Evolutionary conservation across 1,284 basidiomycete genomes (phyloP).

Genomic region (Waitea zeae): DNA sequence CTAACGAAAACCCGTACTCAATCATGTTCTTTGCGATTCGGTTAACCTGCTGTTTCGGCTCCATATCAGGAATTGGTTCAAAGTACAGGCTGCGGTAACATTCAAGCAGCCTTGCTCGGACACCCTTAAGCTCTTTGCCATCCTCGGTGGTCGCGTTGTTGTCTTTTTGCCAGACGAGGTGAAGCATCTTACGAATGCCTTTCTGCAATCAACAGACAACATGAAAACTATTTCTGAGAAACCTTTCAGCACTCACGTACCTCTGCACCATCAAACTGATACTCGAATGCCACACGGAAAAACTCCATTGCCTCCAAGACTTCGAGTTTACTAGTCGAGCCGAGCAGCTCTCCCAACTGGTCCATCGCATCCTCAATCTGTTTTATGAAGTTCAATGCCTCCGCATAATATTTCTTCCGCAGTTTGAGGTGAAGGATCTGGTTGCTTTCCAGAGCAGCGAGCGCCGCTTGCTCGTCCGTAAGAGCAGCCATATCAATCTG

Average conservation of each 20-base stretch:
- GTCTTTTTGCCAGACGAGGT: constrained; percentile 96
- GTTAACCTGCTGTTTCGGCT: constrained; percentile 75
- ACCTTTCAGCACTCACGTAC: constrained; percentile 19
- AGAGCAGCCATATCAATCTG: constrained; percentile 48
- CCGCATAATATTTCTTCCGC: constrained; percentile 76
- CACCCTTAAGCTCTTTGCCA: constrained; percentile 78
- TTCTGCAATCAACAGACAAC: constrained; percentile 21
- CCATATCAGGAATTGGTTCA: constrained; percentile 53
- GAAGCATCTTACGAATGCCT: constrained; percentile 92
- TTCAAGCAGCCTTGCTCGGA: constrained; percentile 78
- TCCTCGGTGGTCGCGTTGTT: constrained; percentile 75
- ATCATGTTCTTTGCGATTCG: constrained; percentile 99
- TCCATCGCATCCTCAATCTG: constrained; percentile 70
- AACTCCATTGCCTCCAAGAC: constrained; percentile 94
- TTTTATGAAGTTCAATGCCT: constrained; percentile 77
- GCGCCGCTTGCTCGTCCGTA: constrained; percentile 46
- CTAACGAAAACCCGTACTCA: constrained; percentile 37
- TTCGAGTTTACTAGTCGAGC: constrained; percentile 85
- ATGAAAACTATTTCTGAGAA: neutral
- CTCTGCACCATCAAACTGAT: constrained; percentile 65
- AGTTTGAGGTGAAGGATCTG: constrained; percentile 60
- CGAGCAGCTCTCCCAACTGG: constrained; percentile 62
- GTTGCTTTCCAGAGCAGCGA: constrained; percentile 45
- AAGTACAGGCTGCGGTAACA: constrained; percentile 87
- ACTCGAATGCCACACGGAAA: constrained; percentile 75